Percentiles rank a stretch among this genome's conserved stretches.
phyloP scores from a whole-genome alignment of 352 stramenopile species.

The Phytopythium litorale region DNA sequence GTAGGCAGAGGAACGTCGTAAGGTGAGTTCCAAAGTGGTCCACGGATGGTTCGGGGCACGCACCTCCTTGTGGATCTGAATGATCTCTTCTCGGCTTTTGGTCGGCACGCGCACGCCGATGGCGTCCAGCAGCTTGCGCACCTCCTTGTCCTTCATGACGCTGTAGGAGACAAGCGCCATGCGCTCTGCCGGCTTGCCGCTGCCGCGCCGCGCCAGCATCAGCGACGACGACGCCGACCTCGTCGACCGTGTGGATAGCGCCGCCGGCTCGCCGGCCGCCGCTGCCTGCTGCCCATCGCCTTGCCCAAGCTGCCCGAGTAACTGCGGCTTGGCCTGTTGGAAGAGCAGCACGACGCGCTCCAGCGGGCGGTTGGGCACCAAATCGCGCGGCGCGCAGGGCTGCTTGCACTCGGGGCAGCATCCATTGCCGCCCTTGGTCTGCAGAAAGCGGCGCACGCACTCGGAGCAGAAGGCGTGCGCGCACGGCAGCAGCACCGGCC shows the following conservation, averaged over 20 bases:
- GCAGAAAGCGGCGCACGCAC: slow-evolving; percentile 77
- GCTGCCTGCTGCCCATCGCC: slow-evolving; percentile 4
- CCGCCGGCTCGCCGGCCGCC: background rate
- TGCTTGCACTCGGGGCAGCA: slow-evolving; percentile 83
- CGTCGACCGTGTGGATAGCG: slow-evolving; percentile 14
- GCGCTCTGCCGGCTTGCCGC: slow-evolving; percentile 39
- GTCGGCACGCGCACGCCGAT: slow-evolving; percentile 57
- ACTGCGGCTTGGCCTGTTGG: slow-evolving; percentile 58
- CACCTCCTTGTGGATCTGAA: slow-evolving; percentile 88
- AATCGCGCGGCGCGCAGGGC: slow-evolving; percentile 44
- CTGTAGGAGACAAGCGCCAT: slow-evolving; percentile 81
- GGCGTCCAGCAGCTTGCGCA: slow-evolving; percentile 62
- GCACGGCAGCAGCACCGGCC: slow-evolving; percentile 70
- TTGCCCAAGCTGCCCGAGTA: slow-evolving; percentile 37
- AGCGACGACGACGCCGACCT: background rate
- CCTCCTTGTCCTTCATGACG: slow-evolving; percentile 85
- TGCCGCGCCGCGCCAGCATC: slow-evolving; percentile 6
- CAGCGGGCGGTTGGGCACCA: slow-evolving; percentile 69
- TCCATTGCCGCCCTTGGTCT: slow-evolving; percentile 58
- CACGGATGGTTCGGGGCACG: background rate
- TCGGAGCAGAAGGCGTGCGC: slow-evolving; percentile 84
- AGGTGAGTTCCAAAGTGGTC: background rate
- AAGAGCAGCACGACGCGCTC: slow-evolving; percentile 74
- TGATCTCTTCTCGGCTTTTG: slow-evolving; percentile 81
- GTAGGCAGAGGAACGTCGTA: background rate